Evolutionary conservation across 257 asterid species (phyloP).

Genomic region (Euphrasia confusa): DNA sequence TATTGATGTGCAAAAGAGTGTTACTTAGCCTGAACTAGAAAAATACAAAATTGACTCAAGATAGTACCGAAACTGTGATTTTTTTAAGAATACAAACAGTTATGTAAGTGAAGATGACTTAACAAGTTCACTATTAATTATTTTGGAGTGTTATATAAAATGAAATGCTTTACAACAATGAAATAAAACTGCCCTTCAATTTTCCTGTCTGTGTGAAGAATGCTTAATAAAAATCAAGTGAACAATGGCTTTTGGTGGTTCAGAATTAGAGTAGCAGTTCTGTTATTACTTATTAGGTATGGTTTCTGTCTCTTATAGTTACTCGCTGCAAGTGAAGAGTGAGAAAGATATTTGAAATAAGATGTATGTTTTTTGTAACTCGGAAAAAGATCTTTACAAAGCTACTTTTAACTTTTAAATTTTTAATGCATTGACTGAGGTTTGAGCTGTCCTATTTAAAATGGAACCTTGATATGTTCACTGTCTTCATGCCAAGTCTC

Average conservation of each 20-base stretch:
- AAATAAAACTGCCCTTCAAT: background rate
- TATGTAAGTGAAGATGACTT: constrained; percentile 1
- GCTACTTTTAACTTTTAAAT: constrained; percentile 22
- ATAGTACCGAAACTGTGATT: background rate
- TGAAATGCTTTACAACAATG: background rate
- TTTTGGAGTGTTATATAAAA: background rate
- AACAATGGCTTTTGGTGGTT: constrained; percentile 10
- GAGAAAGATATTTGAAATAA: background rate
- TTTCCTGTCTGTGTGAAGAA: background rate
- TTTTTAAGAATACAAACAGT: background rate
- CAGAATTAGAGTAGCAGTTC: constrained; percentile 5
- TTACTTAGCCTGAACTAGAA: background rate
- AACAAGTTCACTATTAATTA: background rate
- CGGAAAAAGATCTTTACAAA: background rate
- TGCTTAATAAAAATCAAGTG: background rate
- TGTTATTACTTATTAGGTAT: constrained; percentile 1
- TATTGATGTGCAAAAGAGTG: constrained; percentile 7
- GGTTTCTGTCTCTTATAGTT: constrained; percentile 5
- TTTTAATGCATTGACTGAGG: constrained; percentile 9
- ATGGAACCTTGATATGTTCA: too few relatives aligned
- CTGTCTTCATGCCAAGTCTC: constrained; percentile 6
- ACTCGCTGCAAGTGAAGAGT: background rate
- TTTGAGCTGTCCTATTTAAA: constrained; percentile 10
- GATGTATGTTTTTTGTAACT: constrained; percentile 13
- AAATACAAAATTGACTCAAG: background rate